phyloP scores from a whole-genome alignment of 148 eudicot genomes.

The Rheum nobile region DNA sequence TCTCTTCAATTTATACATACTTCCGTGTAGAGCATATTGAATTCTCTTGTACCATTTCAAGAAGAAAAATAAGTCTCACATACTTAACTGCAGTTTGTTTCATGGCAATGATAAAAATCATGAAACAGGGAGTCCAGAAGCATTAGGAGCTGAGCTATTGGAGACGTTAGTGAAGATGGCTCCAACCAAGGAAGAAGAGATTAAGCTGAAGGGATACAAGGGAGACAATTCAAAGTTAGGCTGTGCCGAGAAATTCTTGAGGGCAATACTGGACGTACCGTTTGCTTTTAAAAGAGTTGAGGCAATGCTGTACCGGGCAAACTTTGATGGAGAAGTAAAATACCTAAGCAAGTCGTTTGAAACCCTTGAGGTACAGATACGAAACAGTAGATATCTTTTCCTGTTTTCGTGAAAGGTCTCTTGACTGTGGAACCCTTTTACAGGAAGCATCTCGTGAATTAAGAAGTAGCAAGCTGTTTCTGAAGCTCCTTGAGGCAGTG shows the following conservation, averaged over 20 bases:
- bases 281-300: slow-evolving; percentile 13
- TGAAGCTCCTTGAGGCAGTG: slow-evolving; percentile 94
- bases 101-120: background rate
- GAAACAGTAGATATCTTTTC: no score
- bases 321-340: slow-evolving; percentile 10
- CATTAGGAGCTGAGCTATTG: slow-evolving; percentile 8
- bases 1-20: background rate
- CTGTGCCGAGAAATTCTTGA: slow-evolving; percentile 7
- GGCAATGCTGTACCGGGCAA: slow-evolving; percentile 9
- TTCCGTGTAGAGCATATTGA: background rate
- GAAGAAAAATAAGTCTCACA: no score
- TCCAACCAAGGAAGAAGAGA: slow-evolving; percentile 15
- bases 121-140: slow-evolving; percentile 14
- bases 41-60: no score
- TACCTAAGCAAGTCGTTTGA: slow-evolving; percentile 11
- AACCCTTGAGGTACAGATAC: slow-evolving; percentile 10
- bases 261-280: slow-evolving; percentile 10
- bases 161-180: slow-evolving; percentile 14
- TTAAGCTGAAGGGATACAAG: slow-evolving; percentile 9
- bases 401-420: background rate
- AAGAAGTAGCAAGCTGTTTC: slow-evolving; percentile 76
- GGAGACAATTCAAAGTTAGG: slow-evolving; percentile 8
- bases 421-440: background rate
- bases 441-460: slow-evolving; percentile 85
- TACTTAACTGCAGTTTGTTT: background rate